Evolutionary conservation across 352 stramenopile species (phyloP), one percentile per base, ranked within the genome.

Genomic region (Aphanomyces invadans): DNA sequence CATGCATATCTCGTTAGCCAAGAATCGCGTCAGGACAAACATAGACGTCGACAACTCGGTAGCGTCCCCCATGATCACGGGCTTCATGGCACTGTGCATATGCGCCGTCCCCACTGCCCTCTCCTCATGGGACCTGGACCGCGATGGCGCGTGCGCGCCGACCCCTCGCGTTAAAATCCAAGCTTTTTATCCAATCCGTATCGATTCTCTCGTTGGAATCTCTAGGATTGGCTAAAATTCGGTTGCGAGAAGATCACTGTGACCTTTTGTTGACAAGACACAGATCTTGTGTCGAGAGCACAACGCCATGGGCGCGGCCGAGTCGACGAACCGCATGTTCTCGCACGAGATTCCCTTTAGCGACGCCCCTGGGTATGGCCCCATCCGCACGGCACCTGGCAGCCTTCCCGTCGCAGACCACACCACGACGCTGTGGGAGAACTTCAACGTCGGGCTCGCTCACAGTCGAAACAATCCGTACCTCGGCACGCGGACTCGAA

Each of bases 401-500:
- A 57, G 3, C 31, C 25, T 67, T 1, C 39, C 60, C 21, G 19
- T 67, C n/a, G 38, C 60, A 0, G 60, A 67, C 46, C 38, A 67
- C 38, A 56, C 36, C 33, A 4, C 42, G 28, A 67, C 48, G 2
- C 44, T 67, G 11, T 67, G 60, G 60, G 49, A 26, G 11, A 67
- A 55, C 49, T 67, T 67, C 49, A 55, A 67, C 28, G 42, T 57
- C 26, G 60, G 60, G 38, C 32, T 67, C 19, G n/a, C 11, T 10
- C 7, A 11, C 29, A 21, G 12, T 9, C 2, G 19, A 21, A 49
- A 67, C 45, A n/a, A 57, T 17, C 73, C 59, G 26, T 80, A 86
- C 31, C 87, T 88, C 36, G 82, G 82, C 17, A 80, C 71, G 73
- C 79, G 79, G 21, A 71, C 73, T 49, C 62, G 66, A 23, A 73